Evolutionary conservation across 2,329 filamentous ascomycete genomes (phyloP), one percentile per base, ranked within the genome.

Genomic region (Fonsecaea erecta): DNA sequence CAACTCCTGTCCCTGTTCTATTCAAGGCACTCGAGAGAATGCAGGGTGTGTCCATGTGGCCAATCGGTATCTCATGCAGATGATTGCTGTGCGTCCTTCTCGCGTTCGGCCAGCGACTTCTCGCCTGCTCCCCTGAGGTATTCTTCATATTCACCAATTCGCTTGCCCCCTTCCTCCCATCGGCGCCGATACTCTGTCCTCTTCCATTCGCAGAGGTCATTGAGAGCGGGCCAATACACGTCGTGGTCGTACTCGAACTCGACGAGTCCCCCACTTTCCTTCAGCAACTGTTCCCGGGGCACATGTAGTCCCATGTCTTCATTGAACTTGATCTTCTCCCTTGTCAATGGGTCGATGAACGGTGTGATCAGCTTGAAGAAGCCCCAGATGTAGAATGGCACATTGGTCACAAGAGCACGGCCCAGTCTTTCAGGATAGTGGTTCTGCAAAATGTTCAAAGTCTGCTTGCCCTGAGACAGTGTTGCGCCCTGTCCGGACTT

Each of bases 361-460:
- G 94, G 93, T 3, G 88, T 93, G 79, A 99, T 93, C 73, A 97
- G 82, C 79, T 96, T 97, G 85, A 98, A 96, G 84, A 99, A 99
- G 57, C 91, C 91, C 77, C 87, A 89, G 67, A 98, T 91, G 69
- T 96, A 85, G 88, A 92, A 97, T 0, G 94, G 94, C 55, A 97
- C 91, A 71, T 98, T 96, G 71, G 93, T 91, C 67, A 98, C 92
- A 72, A 98, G 84, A 3, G 94, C 93, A 73, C 90, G 87, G 53
- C 95, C 95, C 34, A 99, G 82, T 61, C 95, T 84, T 81, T 99
- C 95, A 0, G 95, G 95, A 76, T 98, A 98, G 80, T 99, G 93
- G 70, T 90, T 93, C 80, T 99, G 95, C 67, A 99, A 83, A 71
- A 99, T 96, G 76, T 89, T 85, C 72, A 99, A 81, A n/a, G 93